Evolutionary conservation across 1,139 yeast genomes (phyloP).

Genomic region (Magnusiomyces sp.): DNA sequence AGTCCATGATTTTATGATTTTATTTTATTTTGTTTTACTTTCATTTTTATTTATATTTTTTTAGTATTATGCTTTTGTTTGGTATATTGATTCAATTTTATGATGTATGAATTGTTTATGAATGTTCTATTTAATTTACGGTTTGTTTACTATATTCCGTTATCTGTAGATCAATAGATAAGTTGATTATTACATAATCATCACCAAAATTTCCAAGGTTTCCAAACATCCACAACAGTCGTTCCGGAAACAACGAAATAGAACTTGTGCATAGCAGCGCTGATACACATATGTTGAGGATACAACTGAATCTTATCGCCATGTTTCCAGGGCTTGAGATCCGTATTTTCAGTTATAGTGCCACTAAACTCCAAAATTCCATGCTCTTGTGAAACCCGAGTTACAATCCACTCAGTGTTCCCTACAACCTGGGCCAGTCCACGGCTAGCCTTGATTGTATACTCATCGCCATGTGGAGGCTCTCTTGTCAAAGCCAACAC

Average conservation of each 20-base stretch:
- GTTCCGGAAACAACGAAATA: constrained; percentile 47
- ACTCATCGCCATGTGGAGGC: constrained; percentile 17
- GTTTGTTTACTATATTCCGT: background rate
- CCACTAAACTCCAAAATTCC: constrained; percentile 38
- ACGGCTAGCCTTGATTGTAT: constrained; percentile 30
- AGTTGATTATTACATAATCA: background rate
- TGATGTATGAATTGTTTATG: no score
- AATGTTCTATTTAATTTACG: background rate
- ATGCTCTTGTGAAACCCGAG: constrained; percentile 48
- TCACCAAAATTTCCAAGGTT: constrained; percentile 57
- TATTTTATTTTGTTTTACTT: background rate
- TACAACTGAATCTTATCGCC: constrained; percentile 49
- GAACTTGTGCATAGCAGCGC: constrained; percentile 56
- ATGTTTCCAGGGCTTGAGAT: constrained; percentile 37
- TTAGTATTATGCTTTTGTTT: background rate
- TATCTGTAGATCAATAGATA: background rate
- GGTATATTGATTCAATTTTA: background rate
- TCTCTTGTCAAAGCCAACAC: constrained; percentile 65
- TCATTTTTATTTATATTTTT: background rate
- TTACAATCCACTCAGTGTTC: constrained; percentile 42
- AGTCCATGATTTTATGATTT: no score
- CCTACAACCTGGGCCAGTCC: constrained; percentile 42
- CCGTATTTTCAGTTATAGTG: constrained; percentile 37
- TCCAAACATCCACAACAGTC: constrained; percentile 57
- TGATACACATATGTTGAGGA: constrained; percentile 72